Conservation (phyloP, 495 filamentous ascomycete genomes). For the Podospora conica region DNA sequence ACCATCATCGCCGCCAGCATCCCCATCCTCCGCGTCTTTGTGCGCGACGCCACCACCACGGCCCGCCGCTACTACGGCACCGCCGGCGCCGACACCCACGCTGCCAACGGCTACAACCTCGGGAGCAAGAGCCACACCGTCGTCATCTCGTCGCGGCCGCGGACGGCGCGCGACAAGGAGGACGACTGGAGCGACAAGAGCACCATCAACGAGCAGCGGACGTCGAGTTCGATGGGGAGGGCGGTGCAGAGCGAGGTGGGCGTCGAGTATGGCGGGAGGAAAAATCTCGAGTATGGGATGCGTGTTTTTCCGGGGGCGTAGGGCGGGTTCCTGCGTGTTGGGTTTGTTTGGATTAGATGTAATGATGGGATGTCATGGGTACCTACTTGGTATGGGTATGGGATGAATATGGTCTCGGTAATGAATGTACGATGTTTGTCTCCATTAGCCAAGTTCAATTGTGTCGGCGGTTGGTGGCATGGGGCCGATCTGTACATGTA, state of each 20-base stretch:
- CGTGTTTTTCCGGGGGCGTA: background rate
- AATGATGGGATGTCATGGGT: no score
- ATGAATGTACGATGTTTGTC: background rate
- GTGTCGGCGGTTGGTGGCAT: no score
- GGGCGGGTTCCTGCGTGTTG: background rate
- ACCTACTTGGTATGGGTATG: no score
- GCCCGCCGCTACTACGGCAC: slow-evolving; percentile 4
- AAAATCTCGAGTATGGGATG: background rate
- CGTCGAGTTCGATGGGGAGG: background rate
- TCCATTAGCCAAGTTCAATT: background rate
- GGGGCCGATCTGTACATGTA: no score
- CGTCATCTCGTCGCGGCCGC: background rate
- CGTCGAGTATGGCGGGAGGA: slow-evolving; percentile 1
- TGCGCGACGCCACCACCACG: slow-evolving; percentile 13
- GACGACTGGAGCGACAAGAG: slow-evolving; percentile 11
- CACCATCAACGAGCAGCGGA: slow-evolving; percentile 1
- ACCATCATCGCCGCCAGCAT: slow-evolving; percentile 29
- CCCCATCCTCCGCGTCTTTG: slow-evolving; percentile 24
- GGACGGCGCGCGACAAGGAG: background rate
- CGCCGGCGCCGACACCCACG: background rate
- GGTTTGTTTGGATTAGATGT: background rate
- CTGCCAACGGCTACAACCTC: background rate
- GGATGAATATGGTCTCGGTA: background rate
- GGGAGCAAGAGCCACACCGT: slow-evolving; percentile 3
- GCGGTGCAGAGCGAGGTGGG: slow-evolving; percentile 1